These are phyloP conservation scores for Ulota crispa DNA, from an alignment of 225 moss, liverwort and hornwort genomes.

Conservation along the genomic window DNA sequence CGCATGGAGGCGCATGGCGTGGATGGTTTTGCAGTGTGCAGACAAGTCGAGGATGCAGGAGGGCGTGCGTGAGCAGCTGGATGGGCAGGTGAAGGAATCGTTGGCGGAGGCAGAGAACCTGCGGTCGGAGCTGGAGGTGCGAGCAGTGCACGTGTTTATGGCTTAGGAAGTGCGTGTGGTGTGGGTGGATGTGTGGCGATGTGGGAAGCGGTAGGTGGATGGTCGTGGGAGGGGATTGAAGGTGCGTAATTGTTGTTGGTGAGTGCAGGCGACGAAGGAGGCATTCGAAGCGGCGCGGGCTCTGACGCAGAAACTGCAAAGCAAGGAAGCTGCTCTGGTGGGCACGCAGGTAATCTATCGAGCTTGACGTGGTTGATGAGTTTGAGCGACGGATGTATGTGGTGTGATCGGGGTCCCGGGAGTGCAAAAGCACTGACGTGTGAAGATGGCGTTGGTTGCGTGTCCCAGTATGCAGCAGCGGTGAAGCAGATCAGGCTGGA, in stretches of 20 bases:
- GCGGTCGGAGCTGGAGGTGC: conserved; percentile 69
- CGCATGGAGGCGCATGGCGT: background rate
- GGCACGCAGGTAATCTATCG: conserved; percentile 47
- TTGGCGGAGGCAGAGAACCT: conserved; percentile 48
- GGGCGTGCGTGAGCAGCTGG: conserved; percentile 38
- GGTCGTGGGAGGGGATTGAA: background rate
- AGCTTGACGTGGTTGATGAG: background rate
- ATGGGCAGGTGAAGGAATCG: conserved; percentile 57
- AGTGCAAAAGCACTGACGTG: background rate
- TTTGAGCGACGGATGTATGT: background rate
- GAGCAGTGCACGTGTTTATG: no score
- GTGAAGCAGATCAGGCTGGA: conserved; percentile 66
- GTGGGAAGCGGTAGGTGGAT: background rate
- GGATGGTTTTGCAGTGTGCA: conserved; percentile 41
- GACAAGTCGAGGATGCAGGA: conserved; percentile 48
- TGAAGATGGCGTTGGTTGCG: conserved; percentile 7
- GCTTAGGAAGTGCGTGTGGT: background rate
- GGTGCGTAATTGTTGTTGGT: background rate
- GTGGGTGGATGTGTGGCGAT: background rate
- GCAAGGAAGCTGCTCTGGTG: conserved; percentile 62
- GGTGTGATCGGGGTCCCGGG: background rate
- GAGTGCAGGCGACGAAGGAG: conserved; percentile 51
- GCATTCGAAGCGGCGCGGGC: conserved; percentile 50
- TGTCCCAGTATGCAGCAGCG: conserved; percentile 61
- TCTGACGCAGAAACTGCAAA: conserved; percentile 49